Base-by-base conservation (phyloP, 805 yeast species). In the Schizosaccharomyces pombe region DNA sequence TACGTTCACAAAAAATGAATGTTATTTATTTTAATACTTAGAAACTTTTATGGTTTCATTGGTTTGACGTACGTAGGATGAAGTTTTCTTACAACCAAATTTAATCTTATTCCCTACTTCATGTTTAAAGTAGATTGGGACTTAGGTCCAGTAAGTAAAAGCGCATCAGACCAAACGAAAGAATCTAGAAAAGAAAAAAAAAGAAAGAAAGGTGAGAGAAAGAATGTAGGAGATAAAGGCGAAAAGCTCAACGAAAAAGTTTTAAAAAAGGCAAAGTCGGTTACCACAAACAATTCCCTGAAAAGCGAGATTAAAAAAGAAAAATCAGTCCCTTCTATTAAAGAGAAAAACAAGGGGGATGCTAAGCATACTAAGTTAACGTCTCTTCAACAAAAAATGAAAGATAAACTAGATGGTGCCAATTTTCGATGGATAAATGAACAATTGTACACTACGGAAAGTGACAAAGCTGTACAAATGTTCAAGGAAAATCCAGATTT, bases 391-490 rank as follows among this genome's bases (percentile, higher is more conserved):
- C 83, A 82, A 62, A 91, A 91, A 63, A 89, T 91, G 97, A 78
- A 85, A 79, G 85, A 84, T 51, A 91, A 91, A 65, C 74, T 91
- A 47, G 78, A 93, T 1, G 99, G 99, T 0, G 85, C 97, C 0
- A 72, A 98, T 60, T 91, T 91, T 69, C 75, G 99, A 65, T 91
- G 97, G 97, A 91, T 91, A 64, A 91, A 91, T 65, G 98, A 91
- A 67, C 94, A 89, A 64, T 70, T 91, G n/a, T 91, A 91, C 64
- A 91, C 97, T 0, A 80, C 79, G 37, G 68, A 79, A 0, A 87
- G 97, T 0, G 78, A 76, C 5, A 77, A 76, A 24, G 97, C 98
- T 0, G 69, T 85, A 29, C 70, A 73, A 26, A 68, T 91, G 57
- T 78, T 91, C 47, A 70, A 75, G 56, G 77, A 80, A 14, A 94